Percentiles rank a stretch among this genome's conserved stretches.
These are phyloP conservation scores for Neodidymelliopsis sp. DNA, from an alignment of 2,329 filamentous ascomycete species.

Conservation along the genomic window DNA sequence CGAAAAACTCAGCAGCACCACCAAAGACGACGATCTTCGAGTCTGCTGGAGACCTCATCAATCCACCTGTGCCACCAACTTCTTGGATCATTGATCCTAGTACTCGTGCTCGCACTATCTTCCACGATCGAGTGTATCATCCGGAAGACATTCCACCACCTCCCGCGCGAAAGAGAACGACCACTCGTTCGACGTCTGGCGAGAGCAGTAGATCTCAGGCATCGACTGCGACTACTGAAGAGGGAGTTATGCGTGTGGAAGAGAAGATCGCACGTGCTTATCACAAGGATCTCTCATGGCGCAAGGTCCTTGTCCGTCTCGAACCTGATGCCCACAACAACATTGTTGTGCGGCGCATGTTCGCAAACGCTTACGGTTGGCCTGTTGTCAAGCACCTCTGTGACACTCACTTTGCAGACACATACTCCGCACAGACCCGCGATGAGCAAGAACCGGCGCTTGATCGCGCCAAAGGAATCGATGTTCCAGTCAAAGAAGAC, in stretches of 20 bases:
- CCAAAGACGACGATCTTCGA: constrained; percentile 94
- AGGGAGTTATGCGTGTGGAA: constrained; percentile 84
- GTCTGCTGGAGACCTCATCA: constrained; percentile 89
- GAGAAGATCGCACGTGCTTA: constrained; percentile 98
- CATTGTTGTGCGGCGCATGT: constrained; percentile 94
- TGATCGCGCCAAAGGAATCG: constrained; percentile 72
- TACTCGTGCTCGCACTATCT: constrained; percentile 85
- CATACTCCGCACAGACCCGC: constrained; percentile 67
- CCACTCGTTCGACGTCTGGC: constrained; percentile 48
- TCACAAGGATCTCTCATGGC: constrained; percentile 89
- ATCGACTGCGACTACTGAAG: constrained; percentile 45
- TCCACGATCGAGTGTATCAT: constrained; percentile 95
- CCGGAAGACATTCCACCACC: constrained; percentile 90
- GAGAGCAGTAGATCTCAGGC: constrained; percentile 40
- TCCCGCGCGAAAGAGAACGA: constrained; percentile 57
- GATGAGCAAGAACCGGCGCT: constrained; percentile 71
- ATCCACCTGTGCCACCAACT: constrained; percentile 81
- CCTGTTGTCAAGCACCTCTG: constrained; percentile 94
- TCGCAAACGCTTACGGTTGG: constrained; percentile 97
- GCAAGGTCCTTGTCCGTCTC: constrained; percentile 92
- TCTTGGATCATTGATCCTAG: constrained; percentile 86
- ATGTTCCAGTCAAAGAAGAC: constrained; percentile 64
- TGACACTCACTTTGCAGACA: constrained; percentile 90
- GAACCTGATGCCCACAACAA: constrained; percentile 99
- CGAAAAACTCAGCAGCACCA: constrained; percentile 68